phyloP scores from a whole-genome alignment of 352 stramenopile genomes.

The Pythium phragmiticola region DNA sequence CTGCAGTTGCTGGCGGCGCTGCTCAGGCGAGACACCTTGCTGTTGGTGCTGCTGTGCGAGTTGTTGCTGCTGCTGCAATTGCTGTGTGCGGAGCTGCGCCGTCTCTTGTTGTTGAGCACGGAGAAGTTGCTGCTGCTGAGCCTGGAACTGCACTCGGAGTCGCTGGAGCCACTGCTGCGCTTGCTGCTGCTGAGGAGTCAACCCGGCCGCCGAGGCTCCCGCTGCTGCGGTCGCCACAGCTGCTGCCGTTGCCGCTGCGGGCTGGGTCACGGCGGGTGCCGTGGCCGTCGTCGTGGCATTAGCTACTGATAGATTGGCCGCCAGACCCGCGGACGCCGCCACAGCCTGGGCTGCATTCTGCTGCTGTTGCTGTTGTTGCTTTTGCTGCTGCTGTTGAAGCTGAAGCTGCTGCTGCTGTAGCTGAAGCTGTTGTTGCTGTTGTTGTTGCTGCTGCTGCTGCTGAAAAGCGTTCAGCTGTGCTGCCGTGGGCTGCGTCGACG shows the following conservation, averaged over 20 bases:
- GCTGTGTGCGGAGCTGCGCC: slow-evolving; percentile 70
- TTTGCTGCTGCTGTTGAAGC: too few species aligned
- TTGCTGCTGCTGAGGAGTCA: slow-evolving; percentile 56
- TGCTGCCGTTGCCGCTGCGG: too few species aligned
- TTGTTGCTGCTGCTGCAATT: slow-evolving; percentile 76
- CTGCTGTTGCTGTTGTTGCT: too few species aligned
- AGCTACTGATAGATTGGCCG: neutral
- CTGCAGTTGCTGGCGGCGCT: slow-evolving; percentile 65
- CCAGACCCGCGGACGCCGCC: neutral
- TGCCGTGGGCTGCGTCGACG: too few species aligned
- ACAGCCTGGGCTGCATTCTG: slow-evolving; percentile 5
- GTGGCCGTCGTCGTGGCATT: slow-evolving; percentile 13
- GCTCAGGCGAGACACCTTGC: slow-evolving; percentile 54
- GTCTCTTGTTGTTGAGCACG: slow-evolving; percentile 79
- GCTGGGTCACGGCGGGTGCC: too few species aligned
- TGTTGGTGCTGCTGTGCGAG: slow-evolving; percentile 70
- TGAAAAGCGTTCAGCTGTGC: too few species aligned
- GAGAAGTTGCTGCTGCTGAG: slow-evolving; percentile 68
- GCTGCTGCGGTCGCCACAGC: neutral
- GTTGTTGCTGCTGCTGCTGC: slow-evolving; percentile 5
- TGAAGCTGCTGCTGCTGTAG: too few species aligned
- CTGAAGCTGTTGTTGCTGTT: slow-evolving; percentile 4
- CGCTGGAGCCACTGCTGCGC: slow-evolving; percentile 81
- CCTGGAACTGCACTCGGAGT: slow-evolving; percentile 81
- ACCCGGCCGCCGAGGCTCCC: neutral